Base-by-base conservation (phyloP, 768 basidiomycete species). In the Lentinula sp. region DNA sequence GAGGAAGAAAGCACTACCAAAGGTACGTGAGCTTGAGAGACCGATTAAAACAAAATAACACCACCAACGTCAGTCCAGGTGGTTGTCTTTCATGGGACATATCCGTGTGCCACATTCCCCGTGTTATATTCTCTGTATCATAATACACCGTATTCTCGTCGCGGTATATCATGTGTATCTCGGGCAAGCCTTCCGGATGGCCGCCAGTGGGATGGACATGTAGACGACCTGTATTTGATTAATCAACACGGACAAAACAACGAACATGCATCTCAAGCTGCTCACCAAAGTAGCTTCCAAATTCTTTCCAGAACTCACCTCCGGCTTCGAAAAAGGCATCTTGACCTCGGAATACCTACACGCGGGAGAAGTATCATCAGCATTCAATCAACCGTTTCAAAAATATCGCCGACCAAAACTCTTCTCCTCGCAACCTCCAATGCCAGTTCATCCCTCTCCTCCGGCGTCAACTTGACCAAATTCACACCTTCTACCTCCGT, bases 121-220 rank as follows among this genome's bases (percentile, higher is more conserved):
- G 72, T 3, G 79, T 77, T 55, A 81, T 76, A 49, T 74, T 68
- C 55, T 80, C 79, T 51, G 76, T 72, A 39, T 69, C 72, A 68
- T 81, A 84, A 69, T 77, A 81, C n/a, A 79, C 80, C 3, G 76
- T 69, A 41, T 74, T 74, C 35, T 71, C 77, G 65, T 85, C 84
- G 50, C 84, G 76, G 71, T 86, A 87, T 7, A 85, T 84, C 57
- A 87, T 76, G 69, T 86, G 85, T 53, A 87, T 69, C 64, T 85
- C 76, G 1, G 83, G 83, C 62, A 73, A 75, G 42, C 72, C 76
- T 61, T 77, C 71, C 16, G 86, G 85, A 63, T 84, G 79, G 0
- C 81, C 83, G 4, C 79, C 80, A 10, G 83, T 84, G 1, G 86
- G 85, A 63, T 87, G 86, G 59, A 84, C 76, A 67, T 86, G 86